Evolutionary conservation across 2,329 filamentous ascomycete species (phyloP).

Genomic region (Cytospora piceicola): DNA sequence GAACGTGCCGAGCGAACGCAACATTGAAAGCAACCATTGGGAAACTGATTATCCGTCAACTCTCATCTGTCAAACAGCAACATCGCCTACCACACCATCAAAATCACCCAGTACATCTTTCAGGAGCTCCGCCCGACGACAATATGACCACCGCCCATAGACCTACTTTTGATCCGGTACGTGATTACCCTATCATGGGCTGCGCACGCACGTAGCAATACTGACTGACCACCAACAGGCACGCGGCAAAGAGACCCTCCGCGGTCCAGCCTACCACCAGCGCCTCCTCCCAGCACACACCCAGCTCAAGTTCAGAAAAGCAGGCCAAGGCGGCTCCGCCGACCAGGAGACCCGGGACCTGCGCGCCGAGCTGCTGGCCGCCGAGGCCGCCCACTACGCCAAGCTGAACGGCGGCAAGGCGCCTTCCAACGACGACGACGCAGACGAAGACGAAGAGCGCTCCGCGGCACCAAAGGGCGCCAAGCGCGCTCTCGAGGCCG

Average conservation of each 20-base stretch:
- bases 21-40: constrained; percentile 11
- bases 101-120: background rate
- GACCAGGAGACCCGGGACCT: constrained; percentile 75
- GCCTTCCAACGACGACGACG: constrained; percentile 49
- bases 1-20: constrained; percentile 18
- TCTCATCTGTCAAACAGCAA: constrained; percentile 1
- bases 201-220: constrained; percentile 5
- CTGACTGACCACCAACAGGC: constrained; percentile 54
- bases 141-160: constrained; percentile 74
- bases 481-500: constrained; percentile 68
- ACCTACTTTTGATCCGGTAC: constrained; percentile 93
- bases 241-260: constrained; percentile 89
- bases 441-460: constrained; percentile 36
- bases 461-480: constrained; percentile 42
- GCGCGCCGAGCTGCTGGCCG: constrained; percentile 84
- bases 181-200: constrained; percentile 33
- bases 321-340: constrained; percentile 86
- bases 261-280: constrained; percentile 94
- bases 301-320: constrained; percentile 83
- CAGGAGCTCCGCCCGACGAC: background rate
- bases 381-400: constrained; percentile 84
- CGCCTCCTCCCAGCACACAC: constrained; percentile 93
- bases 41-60: background rate
- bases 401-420: constrained; percentile 73
- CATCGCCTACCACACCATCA: background rate